phyloP scores from a whole-genome alignment of 2,329 filamentous ascomycete species.

The Magnaporthiopsis poae region DNA sequence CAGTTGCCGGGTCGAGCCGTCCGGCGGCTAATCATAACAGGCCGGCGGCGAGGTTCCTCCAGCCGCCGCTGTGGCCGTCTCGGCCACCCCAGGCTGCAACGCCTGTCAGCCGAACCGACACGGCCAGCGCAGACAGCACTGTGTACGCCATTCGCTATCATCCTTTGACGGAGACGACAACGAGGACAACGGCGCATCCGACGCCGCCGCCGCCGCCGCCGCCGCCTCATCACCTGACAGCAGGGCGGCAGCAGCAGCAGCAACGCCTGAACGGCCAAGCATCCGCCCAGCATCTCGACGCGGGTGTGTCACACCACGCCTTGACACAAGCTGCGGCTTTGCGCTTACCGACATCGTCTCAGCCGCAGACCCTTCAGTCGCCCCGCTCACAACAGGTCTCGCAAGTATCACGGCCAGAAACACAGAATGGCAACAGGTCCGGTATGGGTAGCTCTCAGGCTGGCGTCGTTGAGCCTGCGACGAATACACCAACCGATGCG shows the following conservation, averaged over 20 bases:
- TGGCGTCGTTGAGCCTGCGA: background rate
- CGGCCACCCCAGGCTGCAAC: conserved; percentile 46
- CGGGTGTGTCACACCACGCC: background rate
- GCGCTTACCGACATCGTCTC: background rate
- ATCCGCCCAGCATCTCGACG: background rate
- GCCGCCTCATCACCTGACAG: conserved; percentile 8
- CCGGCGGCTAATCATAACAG: conserved; percentile 15
- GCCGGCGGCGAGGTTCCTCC: conserved; percentile 26
- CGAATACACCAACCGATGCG: conserved; percentile 5
- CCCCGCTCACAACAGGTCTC: background rate
- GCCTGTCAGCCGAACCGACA: conserved; percentile 52
- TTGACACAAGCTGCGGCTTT: background rate
- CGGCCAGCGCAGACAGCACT: conserved; percentile 53
- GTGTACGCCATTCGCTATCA: conserved; percentile 55
- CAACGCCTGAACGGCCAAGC: background rate
- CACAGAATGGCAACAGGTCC: background rate
- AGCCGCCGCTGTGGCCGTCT: conserved; percentile 45
- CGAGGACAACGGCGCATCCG: conserved; percentile 33
- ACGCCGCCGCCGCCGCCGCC: conserved; percentile 13
- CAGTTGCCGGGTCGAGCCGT: background rate
- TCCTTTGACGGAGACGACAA: conserved; percentile 42
- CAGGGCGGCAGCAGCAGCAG: conserved; percentile 15
- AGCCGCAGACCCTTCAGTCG: background rate
- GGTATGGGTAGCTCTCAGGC: background rate
- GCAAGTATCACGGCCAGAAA: background rate